A percentile compares a stretch with the other conserved stretches of the same genome.
These are phyloP conservation scores for Neohortaea acidophila DNA, from an alignment of 495 filamentous ascomycete species.

Conservation along the genomic window DNA sequence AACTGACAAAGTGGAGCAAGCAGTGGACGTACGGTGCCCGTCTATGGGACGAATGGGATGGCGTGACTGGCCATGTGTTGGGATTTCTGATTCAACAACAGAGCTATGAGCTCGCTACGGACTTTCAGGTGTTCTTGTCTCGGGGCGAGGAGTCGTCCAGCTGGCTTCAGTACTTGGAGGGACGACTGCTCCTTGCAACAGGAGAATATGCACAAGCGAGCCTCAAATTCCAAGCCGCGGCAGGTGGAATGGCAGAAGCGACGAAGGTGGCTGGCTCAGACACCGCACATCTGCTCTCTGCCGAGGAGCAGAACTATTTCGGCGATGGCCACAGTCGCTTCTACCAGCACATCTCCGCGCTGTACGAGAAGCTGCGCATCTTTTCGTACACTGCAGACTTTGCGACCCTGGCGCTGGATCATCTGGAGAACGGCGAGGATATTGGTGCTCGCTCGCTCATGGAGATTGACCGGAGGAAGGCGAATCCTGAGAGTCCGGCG, in stretches of 20 bases:
- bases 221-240: slow-evolving; percentile 64
- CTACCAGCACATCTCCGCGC: slow-evolving; percentile 66
- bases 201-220: slow-evolving; percentile 59
- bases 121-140: slow-evolving; percentile 49
- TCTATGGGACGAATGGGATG: slow-evolving; percentile 21
- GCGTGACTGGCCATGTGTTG: slow-evolving; percentile 37
- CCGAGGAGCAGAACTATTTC: slow-evolving; percentile 56
- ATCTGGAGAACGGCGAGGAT: slow-evolving; percentile 7
- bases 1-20: slow-evolving; percentile 26
- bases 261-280: slow-evolving; percentile 25
- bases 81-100: slow-evolving; percentile 35
- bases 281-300: slow-evolving; percentile 47
- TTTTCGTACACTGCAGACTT: slow-evolving; percentile 75
- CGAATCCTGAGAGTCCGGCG: slow-evolving; percentile 5
- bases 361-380: slow-evolving; percentile 56
- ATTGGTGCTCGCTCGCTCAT: slow-evolving; percentile 1
- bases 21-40: slow-evolving; percentile 18
- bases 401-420: slow-evolving; percentile 57
- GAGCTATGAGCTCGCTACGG: slow-evolving; percentile 24
- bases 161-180: slow-evolving; percentile 79
- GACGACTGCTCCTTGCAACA: slow-evolving; percentile 58
- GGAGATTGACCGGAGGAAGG: slow-evolving; percentile 11
- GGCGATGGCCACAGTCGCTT: slow-evolving; percentile 61
- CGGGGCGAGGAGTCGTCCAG: slow-evolving; percentile 35
- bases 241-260: slow-evolving; percentile 45